phyloP scores from a whole-genome alignment of 2,329 filamentous ascomycete species.

The Neofusicoccum sp. region DNA sequence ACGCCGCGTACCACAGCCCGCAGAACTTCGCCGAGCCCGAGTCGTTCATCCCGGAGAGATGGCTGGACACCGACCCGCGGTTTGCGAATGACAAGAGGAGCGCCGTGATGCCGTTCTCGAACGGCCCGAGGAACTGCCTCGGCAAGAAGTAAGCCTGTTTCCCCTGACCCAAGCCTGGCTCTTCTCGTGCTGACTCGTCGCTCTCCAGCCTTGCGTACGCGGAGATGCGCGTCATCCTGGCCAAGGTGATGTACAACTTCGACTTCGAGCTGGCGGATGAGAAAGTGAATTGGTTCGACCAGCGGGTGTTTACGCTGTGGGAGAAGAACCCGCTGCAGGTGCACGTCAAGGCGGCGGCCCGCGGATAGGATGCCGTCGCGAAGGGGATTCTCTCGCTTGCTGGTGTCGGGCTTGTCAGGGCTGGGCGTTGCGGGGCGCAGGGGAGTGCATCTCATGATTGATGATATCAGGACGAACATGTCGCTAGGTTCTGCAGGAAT shows the following conservation, averaged over 20 bases:
- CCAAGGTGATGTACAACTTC: constrained; percentile 45
- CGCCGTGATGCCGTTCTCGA: constrained; percentile 36
- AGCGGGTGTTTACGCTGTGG: constrained; percentile 38
- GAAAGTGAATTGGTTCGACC: constrained; percentile 43
- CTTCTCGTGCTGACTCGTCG: constrained; percentile 6
- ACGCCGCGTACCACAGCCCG: constrained; percentile 33
- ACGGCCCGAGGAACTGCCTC: constrained; percentile 41
- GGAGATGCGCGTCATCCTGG: constrained; percentile 43
- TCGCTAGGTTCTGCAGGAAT: no score
- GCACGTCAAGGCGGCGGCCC: constrained; percentile 24
- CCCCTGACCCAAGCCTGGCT: not conserved
- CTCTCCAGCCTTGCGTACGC: constrained; percentile 37
- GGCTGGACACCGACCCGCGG: constrained; percentile 28
- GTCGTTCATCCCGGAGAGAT: constrained; percentile 40
- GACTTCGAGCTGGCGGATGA: constrained; percentile 37
- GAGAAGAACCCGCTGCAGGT: constrained; percentile 36
- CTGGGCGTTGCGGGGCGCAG: no score
- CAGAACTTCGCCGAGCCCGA: constrained; percentile 38
- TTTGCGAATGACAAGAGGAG: constrained; percentile 35
- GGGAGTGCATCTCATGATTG: no score
- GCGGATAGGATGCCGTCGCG: no score
- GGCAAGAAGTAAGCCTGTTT: constrained; percentile 37
- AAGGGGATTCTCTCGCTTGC: no score
- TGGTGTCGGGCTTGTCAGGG: no score
- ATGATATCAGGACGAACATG: no score